Evolutionary conservation across 345 rosid species (phyloP), one percentile per base, ranked within the genome.

Genomic region (Ricinus communis): DNA sequence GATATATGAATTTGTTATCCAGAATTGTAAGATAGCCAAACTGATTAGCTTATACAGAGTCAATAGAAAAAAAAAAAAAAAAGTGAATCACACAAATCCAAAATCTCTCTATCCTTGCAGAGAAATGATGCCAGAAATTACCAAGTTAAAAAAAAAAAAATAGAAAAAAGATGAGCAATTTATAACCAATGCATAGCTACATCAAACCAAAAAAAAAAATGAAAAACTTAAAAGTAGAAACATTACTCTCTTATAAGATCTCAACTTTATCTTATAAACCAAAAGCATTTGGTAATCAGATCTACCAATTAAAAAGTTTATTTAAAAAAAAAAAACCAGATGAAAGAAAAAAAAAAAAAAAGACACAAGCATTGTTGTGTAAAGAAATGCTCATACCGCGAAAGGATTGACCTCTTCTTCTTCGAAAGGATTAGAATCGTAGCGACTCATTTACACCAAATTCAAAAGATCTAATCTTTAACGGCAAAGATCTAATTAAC

Each of bases 361-460:
- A 56, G 5, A 4, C 1, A 8, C 47, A 33, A 33, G 46, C 53
- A 45, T 30, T 31, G 41, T 12, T 15, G 19, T 10, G 33, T 3
- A 64, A 30, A 25, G 21, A 11, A 15, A 49, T 33, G 47, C 8
- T 46, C 85, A 76, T 83, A 96, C 99, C 83, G 98, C 88, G 75
- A 93, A 96, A 70, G 98, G 97, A 83, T 93, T 95, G 74, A 87
- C 87, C 54, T 89, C 91, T 28, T 91, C 97, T 31, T 88, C 99
- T 30, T 83, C 98, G 81, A 90, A 93, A 9, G 97, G 88, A 77
- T 83, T 96, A 62, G 93, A 64, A 76, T 89, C 89, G 79, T 77
- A 78, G 68, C 83, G 91, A 75, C 86, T 88, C 99, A 93, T 92
- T n/a, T 64, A 63, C 80, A 71, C 62, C 47, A 70, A 74, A 83